phyloP scores from a whole-genome alignment of 2,329 filamentous ascomycete genomes.

The Fusarium gaditjirri region DNA sequence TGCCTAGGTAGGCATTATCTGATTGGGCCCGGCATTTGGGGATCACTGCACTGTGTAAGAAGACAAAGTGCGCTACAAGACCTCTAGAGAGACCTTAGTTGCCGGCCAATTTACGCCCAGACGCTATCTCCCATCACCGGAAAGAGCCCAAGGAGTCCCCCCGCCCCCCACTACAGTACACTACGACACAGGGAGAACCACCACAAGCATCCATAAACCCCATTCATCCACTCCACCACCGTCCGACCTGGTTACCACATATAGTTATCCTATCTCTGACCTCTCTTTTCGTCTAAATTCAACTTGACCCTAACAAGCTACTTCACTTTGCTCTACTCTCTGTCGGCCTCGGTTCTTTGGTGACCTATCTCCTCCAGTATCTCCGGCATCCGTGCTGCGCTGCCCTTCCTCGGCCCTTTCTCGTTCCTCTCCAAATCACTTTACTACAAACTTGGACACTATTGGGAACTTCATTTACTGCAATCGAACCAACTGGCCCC shows the following conservation, averaged over 20 bases:
- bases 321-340: neutral
- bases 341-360: slow-evolving; percentile 17
- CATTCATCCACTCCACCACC: slow-evolving; percentile 26
- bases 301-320: neutral
- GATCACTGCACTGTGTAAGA: slow-evolving; percentile 25
- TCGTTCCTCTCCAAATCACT: slow-evolving; percentile 26
- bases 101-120: slow-evolving; percentile 11
- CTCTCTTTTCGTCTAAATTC: neutral
- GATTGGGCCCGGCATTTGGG: slow-evolving; percentile 3
- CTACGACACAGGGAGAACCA: slow-evolving; percentile 22
- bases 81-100: neutral
- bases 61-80: neutral
- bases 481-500: neutral
- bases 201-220: slow-evolving; percentile 15
- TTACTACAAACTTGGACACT: slow-evolving; percentile 23
- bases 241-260: slow-evolving; percentile 28
- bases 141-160: slow-evolving; percentile 13
- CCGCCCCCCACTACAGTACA: neutral
- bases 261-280: slow-evolving; percentile 23
- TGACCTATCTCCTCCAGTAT: slow-evolving; percentile 9
- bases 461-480: slow-evolving; percentile 3
- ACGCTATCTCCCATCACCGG: slow-evolving; percentile 27
- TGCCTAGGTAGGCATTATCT: neutral
- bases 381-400: slow-evolving; percentile 30
- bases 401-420: slow-evolving; percentile 40